Evolutionary conservation across 176 grass and related monocot species (phyloP), one percentile per base, ranked within the genome.

Genomic region (Carex pumila): DNA sequence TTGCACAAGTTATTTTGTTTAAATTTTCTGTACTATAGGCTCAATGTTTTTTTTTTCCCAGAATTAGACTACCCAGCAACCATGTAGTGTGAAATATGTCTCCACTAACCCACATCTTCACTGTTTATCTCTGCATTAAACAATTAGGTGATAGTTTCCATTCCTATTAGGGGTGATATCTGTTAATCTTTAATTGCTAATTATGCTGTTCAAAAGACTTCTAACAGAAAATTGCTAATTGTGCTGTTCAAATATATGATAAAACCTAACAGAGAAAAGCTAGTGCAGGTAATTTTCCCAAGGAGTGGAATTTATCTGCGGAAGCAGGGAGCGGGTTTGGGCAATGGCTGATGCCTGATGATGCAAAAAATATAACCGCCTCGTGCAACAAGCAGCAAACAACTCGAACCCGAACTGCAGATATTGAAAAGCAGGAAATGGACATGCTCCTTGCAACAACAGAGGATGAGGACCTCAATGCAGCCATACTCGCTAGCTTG

Each of bases 261-360:
- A 7, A 32, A 56, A 5, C 72, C 19, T 76, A 76, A 76, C 11
- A 32, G 32, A 76, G 19, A 31, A 54, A 76, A 76, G 6, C 17
- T 55, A 1, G 2, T 15, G 57, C 52, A 81, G 79, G 95, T 49
- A 90, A 92, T 87, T 98, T 98, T 71, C 92, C 95, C 43, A 98
- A 85, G 19, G 95, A 98, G 58, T 98, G 92, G 68, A 90, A 88
- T 22, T 93, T 98, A 68, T 73, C 85, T 50, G 77, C 86, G 2
- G 96, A 98, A 83, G 82, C 82, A 43, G 89, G 88, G 67, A 88
- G 91, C 22, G 89, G 86, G 36, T 98, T 95, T 9, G 96, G 96
- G 30, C 96, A 98, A 83, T 98, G 96, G 93, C 86, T 98, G 71
- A 90, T 86, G 83, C 96, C 93, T 49, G 92, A 98, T 15, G 96